phyloP scores from a whole-genome alignment of 1,284 basidiomycete species.

The Dichomitus squalens region DNA sequence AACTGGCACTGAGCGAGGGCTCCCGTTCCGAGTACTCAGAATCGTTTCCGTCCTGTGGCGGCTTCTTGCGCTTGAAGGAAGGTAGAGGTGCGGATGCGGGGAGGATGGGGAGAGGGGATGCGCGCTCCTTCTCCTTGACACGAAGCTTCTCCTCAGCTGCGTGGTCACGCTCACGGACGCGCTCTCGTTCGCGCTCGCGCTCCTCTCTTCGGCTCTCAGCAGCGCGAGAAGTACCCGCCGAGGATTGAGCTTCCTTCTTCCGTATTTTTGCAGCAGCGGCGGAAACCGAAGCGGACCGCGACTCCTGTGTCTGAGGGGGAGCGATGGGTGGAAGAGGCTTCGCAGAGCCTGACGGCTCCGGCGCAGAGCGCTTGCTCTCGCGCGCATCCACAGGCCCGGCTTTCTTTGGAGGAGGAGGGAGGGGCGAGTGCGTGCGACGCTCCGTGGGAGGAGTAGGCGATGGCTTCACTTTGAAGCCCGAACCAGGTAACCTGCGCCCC shows the following conservation, averaged over 20 bases:
- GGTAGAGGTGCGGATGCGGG: conserved; percentile 12
- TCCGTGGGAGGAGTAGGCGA: conserved; percentile 23
- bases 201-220: conserved; percentile 29
- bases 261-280: conserved; percentile 18
- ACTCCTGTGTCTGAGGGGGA: conserved; percentile 24
- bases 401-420: conserved; percentile 23
- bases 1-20: conserved; percentile 11
- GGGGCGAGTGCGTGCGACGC: conserved; percentile 16
- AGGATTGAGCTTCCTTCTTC: conserved; percentile 17
- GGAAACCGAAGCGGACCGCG: conserved; percentile 18
- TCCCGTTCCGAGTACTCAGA: conserved; percentile 31
- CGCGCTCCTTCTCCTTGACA: conserved; percentile 7
- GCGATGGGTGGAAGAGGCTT: conserved; percentile 28
- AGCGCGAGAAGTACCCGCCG: conserved; percentile 10
- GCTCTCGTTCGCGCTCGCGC: conserved; percentile 4
- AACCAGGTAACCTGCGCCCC: conserved; percentile 48
- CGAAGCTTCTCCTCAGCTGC: conserved; percentile 28
- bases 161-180: conserved; percentile 13
- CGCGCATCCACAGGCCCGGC: conserved; percentile 27
- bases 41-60: conserved; percentile 23
- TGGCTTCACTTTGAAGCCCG: conserved; percentile 40
- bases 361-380: conserved; percentile 21
- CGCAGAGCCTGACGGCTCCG: conserved; percentile 23
- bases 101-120: conserved; percentile 4
- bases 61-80: conserved; percentile 27